Conservation (phyloP, 495 filamentous ascomycete genomes). For the Paragyromitra xinjiangensis region DNA sequence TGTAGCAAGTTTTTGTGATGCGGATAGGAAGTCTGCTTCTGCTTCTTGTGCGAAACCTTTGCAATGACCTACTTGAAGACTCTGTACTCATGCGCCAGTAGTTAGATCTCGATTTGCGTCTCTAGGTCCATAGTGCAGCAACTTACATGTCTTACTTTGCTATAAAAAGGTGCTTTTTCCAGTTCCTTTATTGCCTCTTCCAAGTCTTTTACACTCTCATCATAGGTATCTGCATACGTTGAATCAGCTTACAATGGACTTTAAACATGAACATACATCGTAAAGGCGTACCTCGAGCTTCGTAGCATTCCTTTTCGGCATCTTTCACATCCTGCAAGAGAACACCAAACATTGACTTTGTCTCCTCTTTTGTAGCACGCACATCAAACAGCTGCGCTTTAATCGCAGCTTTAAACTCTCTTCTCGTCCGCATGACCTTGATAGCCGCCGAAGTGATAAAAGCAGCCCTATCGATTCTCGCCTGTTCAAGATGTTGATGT, state of each 20-base stretch:
- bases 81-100: conserved; percentile 21
- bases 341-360: conserved; percentile 41
- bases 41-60: conserved; percentile 28
- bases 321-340: conserved; percentile 35
- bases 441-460: conserved; percentile 22
- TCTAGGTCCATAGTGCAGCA: too few relatives aligned
- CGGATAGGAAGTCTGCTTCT: conserved; percentile 10
- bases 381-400: conserved; percentile 30
- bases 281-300: conserved; percentile 35
- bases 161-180: conserved; percentile 31
- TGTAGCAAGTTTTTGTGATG: conserved; percentile 23
- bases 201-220: conserved; percentile 16
- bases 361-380: conserved; percentile 50
- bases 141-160: conserved; percentile 30
- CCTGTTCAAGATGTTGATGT: conserved; percentile 35
- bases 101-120: background rate
- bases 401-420: conserved; percentile 31
- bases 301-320: conserved; percentile 21
- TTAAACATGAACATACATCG: background rate
- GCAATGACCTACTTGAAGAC: conserved; percentile 34
- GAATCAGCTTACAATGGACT: conserved; percentile 1
- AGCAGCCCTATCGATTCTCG: conserved; percentile 42
- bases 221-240: conserved; percentile 15
- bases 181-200: conserved; percentile 20
- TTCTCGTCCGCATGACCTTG: conserved; percentile 23